These are phyloP conservation scores for Hypoxylon perforatum DNA, from an alignment of 495 filamentous ascomycete species.

Conservation along the genomic window DNA sequence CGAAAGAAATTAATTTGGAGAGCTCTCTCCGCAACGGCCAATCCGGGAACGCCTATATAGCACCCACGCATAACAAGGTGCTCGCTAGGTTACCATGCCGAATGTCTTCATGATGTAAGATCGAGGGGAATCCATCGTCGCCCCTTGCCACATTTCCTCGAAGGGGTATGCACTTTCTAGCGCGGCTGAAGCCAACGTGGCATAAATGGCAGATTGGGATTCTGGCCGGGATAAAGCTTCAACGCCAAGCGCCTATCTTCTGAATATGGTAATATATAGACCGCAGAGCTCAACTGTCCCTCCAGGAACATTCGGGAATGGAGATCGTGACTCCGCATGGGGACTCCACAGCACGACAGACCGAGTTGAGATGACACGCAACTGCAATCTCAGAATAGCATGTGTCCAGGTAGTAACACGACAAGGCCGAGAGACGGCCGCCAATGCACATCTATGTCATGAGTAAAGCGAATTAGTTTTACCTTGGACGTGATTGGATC, in stretches of 20 bases:
- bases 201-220: conserved; percentile 21
- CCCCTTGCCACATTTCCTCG: conserved; percentile 28
- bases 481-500: conserved; percentile 29
- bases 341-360: conserved; percentile 8
- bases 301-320: conserved; percentile 30
- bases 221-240: conserved; percentile 13
- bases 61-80: conserved; percentile 9
- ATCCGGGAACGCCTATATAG: conserved; percentile 32
- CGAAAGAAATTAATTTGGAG: conserved; percentile 41
- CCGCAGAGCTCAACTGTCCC: background rate
- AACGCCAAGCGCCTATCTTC: conserved; percentile 15
- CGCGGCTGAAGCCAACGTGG: conserved; percentile 39
- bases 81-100: conserved; percentile 14
- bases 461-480: conserved; percentile 37
- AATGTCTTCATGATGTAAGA: conserved; percentile 32
- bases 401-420: conserved; percentile 29
- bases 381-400: conserved; percentile 28
- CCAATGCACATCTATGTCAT: conserved; percentile 26
- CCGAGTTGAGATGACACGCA: conserved; percentile 30
- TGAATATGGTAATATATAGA: conserved; percentile 5
- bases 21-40: conserved; percentile 31
- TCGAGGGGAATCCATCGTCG: conserved; percentile 16
- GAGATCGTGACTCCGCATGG: conserved; percentile 40
- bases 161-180: conserved; percentile 15
- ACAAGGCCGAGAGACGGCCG: conserved; percentile 21